Percentiles rank a stretch among this genome's conserved stretches.
These are phyloP conservation scores for Hibiscus tridactylites DNA, from an alignment of 345 rosid species.

Conservation along the genomic window DNA sequence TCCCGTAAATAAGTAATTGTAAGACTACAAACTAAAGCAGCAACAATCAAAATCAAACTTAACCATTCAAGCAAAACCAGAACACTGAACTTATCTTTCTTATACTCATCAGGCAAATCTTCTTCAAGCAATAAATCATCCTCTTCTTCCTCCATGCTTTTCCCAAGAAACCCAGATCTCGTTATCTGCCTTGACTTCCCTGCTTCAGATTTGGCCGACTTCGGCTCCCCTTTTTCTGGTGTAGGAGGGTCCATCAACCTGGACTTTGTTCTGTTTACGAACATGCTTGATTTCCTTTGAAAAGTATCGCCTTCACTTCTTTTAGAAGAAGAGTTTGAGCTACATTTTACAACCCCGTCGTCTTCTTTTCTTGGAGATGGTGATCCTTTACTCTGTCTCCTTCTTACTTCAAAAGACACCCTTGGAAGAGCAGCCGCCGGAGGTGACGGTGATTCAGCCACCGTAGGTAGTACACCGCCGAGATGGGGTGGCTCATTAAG, in stretches of 20 bases:
- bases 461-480: neutral
- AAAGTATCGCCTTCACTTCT: conserved; percentile 28
- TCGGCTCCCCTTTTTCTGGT: conserved; percentile 27
- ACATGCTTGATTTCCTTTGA: conserved; percentile 20
- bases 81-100: conserved; percentile 29
- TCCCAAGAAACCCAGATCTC: conserved; percentile 40
- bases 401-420: conserved; percentile 36
- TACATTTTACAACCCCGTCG: conserved; percentile 43
- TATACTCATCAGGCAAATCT: conserved; percentile 69
- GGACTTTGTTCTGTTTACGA: conserved; percentile 45
- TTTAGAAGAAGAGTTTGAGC: conserved; percentile 38
- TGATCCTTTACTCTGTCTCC: conserved; percentile 27
- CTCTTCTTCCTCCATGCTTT: conserved; percentile 44
- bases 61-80: conserved; percentile 57
- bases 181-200: conserved; percentile 29
- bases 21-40: conserved; percentile 47
- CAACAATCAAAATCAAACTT: conserved; percentile 50
- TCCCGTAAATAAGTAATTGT: conserved; percentile 25
- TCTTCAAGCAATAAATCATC: conserved; percentile 46
- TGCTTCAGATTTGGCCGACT: conserved; percentile 20
- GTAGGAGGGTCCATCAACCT: conserved; percentile 59
- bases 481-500: conserved; percentile 17
- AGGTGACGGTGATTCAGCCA: conserved; percentile 5
- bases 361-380: conserved; percentile 19
- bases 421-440: neutral